phyloP scores from a whole-genome alignment of 345 rosid genomes.

The Streptanthus diversifolius region DNA sequence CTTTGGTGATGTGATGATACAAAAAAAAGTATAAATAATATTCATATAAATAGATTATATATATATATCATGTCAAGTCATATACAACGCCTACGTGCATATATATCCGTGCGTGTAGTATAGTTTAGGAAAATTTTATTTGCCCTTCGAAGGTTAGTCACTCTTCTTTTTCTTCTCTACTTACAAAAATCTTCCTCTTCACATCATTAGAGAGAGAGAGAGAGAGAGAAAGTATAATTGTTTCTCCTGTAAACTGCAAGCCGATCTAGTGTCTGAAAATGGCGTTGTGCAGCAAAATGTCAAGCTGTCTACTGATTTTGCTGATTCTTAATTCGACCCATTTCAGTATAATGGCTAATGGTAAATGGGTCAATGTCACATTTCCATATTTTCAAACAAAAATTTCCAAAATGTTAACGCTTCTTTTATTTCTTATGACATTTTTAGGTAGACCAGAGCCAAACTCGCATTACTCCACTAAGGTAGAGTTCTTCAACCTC shows the following conservation, averaged over 20 bases:
- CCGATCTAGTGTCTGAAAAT: conserved; percentile 22
- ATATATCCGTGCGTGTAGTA: conserved; percentile 23
- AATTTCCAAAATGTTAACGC: neutral
- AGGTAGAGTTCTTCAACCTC: conserved; percentile 35
- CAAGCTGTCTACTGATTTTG: conserved; percentile 42
- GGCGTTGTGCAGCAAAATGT: conserved; percentile 37
- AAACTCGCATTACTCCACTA: conserved; percentile 29
- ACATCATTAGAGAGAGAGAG: conserved; percentile 5
- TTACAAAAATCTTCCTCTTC: conserved; percentile 17
- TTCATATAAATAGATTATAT: neutral
- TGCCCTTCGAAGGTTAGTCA: conserved; percentile 12
- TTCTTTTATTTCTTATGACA: conserved; percentile 11
- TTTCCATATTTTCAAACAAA: conserved; percentile 11
- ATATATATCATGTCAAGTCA: conserved; percentile 24
- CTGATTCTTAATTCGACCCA: conserved; percentile 51
- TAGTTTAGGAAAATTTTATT: conserved; percentile 13
- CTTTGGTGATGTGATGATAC: conserved; percentile 35
- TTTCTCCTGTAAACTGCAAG: neutral
- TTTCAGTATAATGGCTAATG: conserved; percentile 46
- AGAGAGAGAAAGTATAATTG: conserved; percentile 20
- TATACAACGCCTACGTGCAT: conserved; percentile 19
- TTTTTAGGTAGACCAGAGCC: conserved; percentile 59
- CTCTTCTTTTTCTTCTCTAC: conserved; percentile 15
- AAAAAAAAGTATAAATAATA: neutral
- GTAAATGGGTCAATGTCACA: conserved; percentile 42